Evolutionary conservation across 225 moss, liverwort and hornwort species (phyloP).

Genomic region (Lunularia cruciata): DNA sequence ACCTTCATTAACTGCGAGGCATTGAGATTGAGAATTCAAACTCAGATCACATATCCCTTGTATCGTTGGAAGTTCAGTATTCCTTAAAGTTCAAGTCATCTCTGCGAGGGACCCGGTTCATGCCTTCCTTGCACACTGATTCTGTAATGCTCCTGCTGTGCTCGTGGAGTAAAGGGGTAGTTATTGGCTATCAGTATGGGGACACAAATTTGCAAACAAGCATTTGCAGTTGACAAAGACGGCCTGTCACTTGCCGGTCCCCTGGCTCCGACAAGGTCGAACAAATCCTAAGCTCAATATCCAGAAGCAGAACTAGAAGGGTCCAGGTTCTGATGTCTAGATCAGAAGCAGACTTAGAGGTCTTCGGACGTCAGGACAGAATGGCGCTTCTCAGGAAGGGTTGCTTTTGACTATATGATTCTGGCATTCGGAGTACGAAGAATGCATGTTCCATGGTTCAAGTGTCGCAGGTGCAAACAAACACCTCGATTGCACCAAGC

Average conservation of each 20-base stretch:
- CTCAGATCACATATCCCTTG: background rate
- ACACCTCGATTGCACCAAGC: background rate
- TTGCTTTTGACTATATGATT: background rate
- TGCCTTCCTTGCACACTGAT: background rate
- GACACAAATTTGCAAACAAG: background rate
- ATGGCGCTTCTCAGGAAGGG: background rate
- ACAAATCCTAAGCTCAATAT: no score
- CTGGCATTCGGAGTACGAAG: slow-evolving; percentile 6
- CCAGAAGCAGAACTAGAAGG: background rate
- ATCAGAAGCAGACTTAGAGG: background rate
- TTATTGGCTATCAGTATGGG: background rate
- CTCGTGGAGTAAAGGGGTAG: background rate
- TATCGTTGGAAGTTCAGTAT: no score
- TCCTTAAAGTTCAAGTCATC: no score
- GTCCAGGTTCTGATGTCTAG: background rate
- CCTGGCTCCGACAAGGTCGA: background rate
- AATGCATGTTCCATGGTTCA: slow-evolving; percentile 29
- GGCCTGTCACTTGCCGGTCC: background rate
- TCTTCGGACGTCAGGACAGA: background rate
- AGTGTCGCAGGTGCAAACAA: slow-evolving; percentile 18
- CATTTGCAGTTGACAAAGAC: background rate
- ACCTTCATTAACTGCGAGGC: background rate
- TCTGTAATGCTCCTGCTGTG: background rate
- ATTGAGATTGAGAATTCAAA: background rate
- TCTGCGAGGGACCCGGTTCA: no score